Conservation (phyloP, 129 eudicot species). For the Flaveria linearis region DNA sequence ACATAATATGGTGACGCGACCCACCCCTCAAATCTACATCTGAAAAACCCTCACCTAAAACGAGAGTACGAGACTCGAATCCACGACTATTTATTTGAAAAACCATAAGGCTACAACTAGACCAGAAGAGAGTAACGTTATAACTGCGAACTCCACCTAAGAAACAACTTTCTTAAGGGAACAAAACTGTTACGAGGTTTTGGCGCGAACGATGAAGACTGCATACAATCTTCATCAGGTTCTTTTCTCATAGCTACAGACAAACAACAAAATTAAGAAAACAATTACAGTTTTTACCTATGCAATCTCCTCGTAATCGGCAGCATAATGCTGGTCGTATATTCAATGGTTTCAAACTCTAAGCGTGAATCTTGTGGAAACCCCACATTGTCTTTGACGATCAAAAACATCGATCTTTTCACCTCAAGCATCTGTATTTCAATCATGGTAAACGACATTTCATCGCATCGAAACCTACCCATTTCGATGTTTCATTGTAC, state of each 20-base stretch:
- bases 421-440: constrained; percentile 28
- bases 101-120: too few species aligned
- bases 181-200: constrained; percentile 22
- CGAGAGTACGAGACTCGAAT: too few species aligned
- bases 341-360: constrained; percentile 28
- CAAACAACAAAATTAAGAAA: constrained; percentile 6
- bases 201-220: constrained; percentile 29
- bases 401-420: constrained; percentile 42
- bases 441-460: constrained; percentile 27
- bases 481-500: constrained; percentile 12
- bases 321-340: constrained; percentile 31
- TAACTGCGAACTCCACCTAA: neutral
- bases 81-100: too few species aligned
- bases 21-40: too few species aligned
- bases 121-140: too few species aligned
- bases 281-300: constrained; percentile 12
- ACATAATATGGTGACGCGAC: too few species aligned
- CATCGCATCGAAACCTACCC: constrained; percentile 22
- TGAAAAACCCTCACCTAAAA: too few species aligned
- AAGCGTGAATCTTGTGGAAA: constrained; percentile 37
- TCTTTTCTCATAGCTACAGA: constrained; percentile 23
- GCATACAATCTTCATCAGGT: neutral
- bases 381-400: constrained; percentile 55
- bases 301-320: constrained; percentile 33
- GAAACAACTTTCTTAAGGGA: neutral